These are phyloP conservation scores for Podaxis sp. DNA, from an alignment of 768 basidiomycete genomes.

Conservation along the genomic window DNA sequence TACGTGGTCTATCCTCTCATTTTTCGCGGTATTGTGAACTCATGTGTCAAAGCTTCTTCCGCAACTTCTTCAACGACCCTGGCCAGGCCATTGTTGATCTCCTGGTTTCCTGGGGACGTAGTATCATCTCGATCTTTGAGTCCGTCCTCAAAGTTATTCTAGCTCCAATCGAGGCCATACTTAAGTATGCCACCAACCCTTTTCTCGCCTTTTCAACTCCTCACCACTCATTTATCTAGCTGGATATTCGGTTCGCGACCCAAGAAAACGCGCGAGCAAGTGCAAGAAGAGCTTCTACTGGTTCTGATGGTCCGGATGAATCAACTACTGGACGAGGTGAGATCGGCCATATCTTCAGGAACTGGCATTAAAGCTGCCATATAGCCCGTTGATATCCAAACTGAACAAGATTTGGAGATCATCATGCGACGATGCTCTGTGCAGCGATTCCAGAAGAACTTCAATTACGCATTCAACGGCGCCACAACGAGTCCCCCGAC, in stretches of 20 bases:
- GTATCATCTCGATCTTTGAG: background rate
- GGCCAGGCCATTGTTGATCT: background rate
- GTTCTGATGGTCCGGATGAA: background rate
- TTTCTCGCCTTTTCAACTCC: background rate
- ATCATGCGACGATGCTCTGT: background rate
- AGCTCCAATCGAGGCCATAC: background rate
- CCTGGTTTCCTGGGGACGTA: background rate
- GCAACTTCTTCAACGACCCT: background rate
- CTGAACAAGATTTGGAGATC: background rate
- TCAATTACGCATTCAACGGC: background rate
- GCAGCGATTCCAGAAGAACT: background rate
- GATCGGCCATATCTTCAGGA: background rate
- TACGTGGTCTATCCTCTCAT: background rate
- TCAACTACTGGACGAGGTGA: background rate
- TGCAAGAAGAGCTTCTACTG: background rate
- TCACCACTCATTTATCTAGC: background rate
- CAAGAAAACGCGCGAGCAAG: background rate
- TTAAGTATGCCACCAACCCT: background rate
- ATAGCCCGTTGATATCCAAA: background rate
- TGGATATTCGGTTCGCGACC: background rate
- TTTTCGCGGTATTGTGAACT: background rate
- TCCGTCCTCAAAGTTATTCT: background rate
- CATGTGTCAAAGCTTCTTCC: background rate
- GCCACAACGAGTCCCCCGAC: background rate
- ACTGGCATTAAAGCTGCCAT: background rate